A percentile compares a stretch with the other conserved stretches of the same genome.
Evolutionary conservation across 2,329 filamentous ascomycete genomes (phyloP).

Genomic region (Elsinoe arachidis): DNA sequence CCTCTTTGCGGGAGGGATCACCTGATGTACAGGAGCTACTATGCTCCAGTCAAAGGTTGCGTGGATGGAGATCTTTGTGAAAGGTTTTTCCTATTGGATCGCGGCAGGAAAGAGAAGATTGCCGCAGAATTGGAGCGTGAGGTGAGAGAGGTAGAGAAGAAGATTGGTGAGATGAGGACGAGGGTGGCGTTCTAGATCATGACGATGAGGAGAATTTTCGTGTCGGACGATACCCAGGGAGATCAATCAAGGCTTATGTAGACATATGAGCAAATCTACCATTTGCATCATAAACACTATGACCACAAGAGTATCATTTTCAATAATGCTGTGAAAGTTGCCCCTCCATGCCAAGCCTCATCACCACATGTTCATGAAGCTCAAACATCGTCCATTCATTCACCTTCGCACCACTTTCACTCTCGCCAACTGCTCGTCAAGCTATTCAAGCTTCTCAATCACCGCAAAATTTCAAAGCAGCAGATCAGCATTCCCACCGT

Average conservation of each 20-base stretch:
- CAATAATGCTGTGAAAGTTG: not conserved
- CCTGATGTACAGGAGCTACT: slow-evolving; percentile 90
- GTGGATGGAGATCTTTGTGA: slow-evolving; percentile 97
- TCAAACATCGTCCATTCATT: not conserved
- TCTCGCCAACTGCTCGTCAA: not conserved
- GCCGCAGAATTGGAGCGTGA: slow-evolving; percentile 86
- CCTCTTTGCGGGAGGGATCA: slow-evolving; percentile 89
- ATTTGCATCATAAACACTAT: too few species aligned
- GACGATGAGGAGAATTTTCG: not conserved
- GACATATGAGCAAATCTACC: not conserved
- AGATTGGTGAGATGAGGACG: slow-evolving; percentile 51
- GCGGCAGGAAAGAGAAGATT: slow-evolving; percentile 91
- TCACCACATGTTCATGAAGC: not conserved
- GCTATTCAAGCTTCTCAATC: not conserved
- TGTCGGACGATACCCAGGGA: not conserved
- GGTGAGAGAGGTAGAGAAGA: slow-evolving; percentile 87
- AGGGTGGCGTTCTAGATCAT: slow-evolving; percentile 28
- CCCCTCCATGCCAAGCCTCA: slow-evolving; percentile 9
- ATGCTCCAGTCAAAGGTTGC: slow-evolving; percentile 89
- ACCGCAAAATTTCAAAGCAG: not conserved
- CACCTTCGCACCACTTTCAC: not conserved
- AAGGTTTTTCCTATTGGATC: slow-evolving; percentile 71
- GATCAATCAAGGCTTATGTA: not conserved
- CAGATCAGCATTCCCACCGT: not conserved
- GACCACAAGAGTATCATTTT: too few species aligned